Evolutionary conservation across 2,329 filamentous ascomycete genomes (phyloP).

Genomic region (Neofusicoccum kwambonambiense): DNA sequence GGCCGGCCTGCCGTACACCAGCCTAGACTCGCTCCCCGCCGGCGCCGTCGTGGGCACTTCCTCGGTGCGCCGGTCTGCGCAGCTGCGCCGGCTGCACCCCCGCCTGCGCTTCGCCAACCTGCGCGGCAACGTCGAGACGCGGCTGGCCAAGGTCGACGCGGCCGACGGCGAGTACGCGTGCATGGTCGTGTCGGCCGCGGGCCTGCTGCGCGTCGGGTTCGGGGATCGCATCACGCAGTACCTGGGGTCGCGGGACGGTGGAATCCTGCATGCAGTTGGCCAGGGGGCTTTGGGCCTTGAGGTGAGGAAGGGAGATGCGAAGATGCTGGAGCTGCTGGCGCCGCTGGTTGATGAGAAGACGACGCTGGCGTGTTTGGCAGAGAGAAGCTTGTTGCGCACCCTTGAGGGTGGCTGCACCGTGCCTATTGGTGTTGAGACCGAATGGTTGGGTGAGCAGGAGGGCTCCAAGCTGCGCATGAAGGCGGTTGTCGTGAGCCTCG

Average conservation of each 20-base stretch:
- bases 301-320: slow-evolving; percentile 66
- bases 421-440: slow-evolving; percentile 85
- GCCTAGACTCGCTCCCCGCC: slow-evolving; percentile 69
- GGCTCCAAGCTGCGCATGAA: slow-evolving; percentile 63
- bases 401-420: slow-evolving; percentile 95
- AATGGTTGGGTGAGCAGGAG: slow-evolving; percentile 58
- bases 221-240: slow-evolving; percentile 74
- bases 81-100: slow-evolving; percentile 77
- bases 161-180: slow-evolving; percentile 72
- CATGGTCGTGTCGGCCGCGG: slow-evolving; percentile 86
- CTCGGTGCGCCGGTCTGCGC: slow-evolving; percentile 82
- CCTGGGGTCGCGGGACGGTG: slow-evolving; percentile 66
- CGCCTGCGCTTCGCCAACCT: slow-evolving; percentile 77
- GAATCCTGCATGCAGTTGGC: slow-evolving; percentile 87
- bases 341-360: not conserved
- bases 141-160: slow-evolving; percentile 83
- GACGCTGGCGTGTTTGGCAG: slow-evolving; percentile 53
- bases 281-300: slow-evolving; percentile 90
- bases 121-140: slow-evolving; percentile 87
- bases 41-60: slow-evolving; percentile 87
- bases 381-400: slow-evolving; percentile 79
- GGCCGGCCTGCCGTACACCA: slow-evolving; percentile 57
- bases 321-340: not conserved
- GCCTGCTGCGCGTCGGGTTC: slow-evolving; percentile 72
- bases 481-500: slow-evolving; percentile 79